Base-by-base conservation (phyloP, 2,329 filamentous ascomycete genomes). In the Calonectria henricotiae region DNA sequence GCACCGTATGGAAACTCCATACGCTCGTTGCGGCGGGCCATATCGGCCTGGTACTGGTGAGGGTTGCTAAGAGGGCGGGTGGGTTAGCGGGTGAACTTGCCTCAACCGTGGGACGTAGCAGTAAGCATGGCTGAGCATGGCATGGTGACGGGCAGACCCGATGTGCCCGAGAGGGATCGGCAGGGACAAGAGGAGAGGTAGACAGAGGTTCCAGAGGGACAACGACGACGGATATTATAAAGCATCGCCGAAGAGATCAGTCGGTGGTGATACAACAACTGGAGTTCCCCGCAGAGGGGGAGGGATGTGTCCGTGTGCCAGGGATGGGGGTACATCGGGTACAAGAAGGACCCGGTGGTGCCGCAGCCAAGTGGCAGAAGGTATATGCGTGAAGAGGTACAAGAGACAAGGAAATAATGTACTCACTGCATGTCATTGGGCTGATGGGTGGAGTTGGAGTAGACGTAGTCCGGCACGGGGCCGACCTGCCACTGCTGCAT, bases 401-500 rank as follows among this genome's bases (percentile, higher is more conserved):
- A 74, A 73, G 78, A 76, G 73, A 80, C 75, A 80, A 79, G 69
- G 69, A 75, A 70, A 80, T 69, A 79, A 81, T 79, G 80, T 85
- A 89, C 88, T 89, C 84, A 89, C 88, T 89, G 87, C 81, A 89
- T 87, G 74, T 88, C 86, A 83, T 86, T 87, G 75, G 85, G 83
- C 79, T 86, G 86, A 78, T 87, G 86, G 77, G 86, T 83, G 81
- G 84, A 83, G 82, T 85, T 87, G 80, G 85, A 82, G 83, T 88
- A 89, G 77, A 89, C 85, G 83, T 89, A 88, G 82, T 89, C 87
- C 83, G 87, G 87, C 82, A 89, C 85, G 76, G 87, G 87, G 83
- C 87, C 87, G 81, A 89, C 86, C 82, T 89, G 86, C 88, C 88
- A 89, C 83, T 89, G 87, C 84, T 89, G 86, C 88, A 89, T 89